Evolutionary conservation across 768 basidiomycete species (phyloP).

Genomic region (Tylopilus rubrobrunneus): DNA sequence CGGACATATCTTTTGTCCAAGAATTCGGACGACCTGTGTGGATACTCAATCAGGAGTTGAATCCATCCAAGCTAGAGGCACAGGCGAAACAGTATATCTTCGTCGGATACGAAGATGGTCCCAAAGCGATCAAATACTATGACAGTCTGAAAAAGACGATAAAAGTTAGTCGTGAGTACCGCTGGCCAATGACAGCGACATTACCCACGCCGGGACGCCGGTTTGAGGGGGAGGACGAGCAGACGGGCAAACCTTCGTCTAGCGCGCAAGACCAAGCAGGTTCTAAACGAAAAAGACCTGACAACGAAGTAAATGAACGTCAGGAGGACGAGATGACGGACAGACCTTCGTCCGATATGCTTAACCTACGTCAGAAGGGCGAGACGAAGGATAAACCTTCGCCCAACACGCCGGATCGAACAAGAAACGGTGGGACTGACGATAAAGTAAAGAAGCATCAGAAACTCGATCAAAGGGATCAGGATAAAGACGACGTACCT

Average conservation of each 20-base stretch:
- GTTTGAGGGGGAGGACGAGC: neutral
- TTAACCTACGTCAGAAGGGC: too few species aligned
- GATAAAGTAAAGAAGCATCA: too few species aligned
- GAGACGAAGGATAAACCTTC: too few species aligned
- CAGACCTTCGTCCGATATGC: too few species aligned
- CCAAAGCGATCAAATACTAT: neutral
- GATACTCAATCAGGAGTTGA: neutral
- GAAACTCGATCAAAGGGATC: too few species aligned
- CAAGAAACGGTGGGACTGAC: too few species aligned
- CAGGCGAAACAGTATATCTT: neutral
- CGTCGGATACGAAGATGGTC: neutral
- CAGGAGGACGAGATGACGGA: too few species aligned
- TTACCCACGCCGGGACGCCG: neutral
- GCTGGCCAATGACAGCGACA: neutral
- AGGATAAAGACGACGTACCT: too few species aligned
- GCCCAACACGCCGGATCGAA: too few species aligned
- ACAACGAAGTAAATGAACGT: too few species aligned
- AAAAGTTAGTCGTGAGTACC: neutral
- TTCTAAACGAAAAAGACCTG: too few species aligned
- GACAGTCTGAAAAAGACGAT: slow-evolving; percentile 19
- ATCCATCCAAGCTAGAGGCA: neutral
- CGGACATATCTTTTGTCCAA: neutral
- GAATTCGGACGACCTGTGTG: neutral
- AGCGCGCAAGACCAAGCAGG: neutral
- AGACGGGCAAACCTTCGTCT: neutral